Conservation (phyloP, 1,139 yeast genomes). For the Yamadazyma songkhlaensis region DNA sequence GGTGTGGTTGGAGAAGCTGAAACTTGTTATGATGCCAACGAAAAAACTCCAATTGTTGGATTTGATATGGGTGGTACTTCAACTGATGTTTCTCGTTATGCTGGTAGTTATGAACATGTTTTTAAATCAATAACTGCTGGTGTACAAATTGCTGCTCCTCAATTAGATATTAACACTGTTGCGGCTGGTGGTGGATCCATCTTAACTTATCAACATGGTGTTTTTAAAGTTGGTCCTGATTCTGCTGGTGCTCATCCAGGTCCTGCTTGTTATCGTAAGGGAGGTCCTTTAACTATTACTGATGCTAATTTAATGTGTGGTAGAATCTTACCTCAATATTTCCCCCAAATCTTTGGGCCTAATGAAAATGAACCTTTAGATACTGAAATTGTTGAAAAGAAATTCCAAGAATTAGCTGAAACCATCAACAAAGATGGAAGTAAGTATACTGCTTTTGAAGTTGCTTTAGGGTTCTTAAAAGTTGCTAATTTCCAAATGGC, state of each 20-base stretch:
- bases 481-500: constrained; percentile 20
- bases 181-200: constrained; percentile 63
- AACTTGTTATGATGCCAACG: constrained; percentile 43
- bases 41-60: constrained; percentile 45
- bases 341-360: constrained; percentile 55
- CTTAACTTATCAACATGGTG: constrained; percentile 45
- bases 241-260: constrained; percentile 58
- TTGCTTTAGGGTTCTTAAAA: constrained; percentile 18
- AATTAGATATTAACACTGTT: constrained; percentile 54
- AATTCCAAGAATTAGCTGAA: constrained; percentile 38
- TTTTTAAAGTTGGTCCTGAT: constrained; percentile 54
- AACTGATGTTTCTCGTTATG: constrained; percentile 50
- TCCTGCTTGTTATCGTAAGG: constrained; percentile 56
- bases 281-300: constrained; percentile 55
- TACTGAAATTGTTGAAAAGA: constrained; percentile 28
- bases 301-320: constrained; percentile 54
- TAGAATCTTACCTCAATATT: constrained; percentile 45
- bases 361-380: constrained; percentile 48
- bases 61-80: constrained; percentile 65
- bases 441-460: constrained; percentile 20
- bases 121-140: constrained; percentile 55
- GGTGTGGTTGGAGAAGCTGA: constrained; percentile 57
- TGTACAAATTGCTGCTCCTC: constrained; percentile 54
- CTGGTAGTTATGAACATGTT: constrained; percentile 46
- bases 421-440: constrained; percentile 36